These are phyloP conservation scores for Lipomyces starkeyi DNA, from an alignment of 805 yeast species.

Conservation along the genomic window DNA sequence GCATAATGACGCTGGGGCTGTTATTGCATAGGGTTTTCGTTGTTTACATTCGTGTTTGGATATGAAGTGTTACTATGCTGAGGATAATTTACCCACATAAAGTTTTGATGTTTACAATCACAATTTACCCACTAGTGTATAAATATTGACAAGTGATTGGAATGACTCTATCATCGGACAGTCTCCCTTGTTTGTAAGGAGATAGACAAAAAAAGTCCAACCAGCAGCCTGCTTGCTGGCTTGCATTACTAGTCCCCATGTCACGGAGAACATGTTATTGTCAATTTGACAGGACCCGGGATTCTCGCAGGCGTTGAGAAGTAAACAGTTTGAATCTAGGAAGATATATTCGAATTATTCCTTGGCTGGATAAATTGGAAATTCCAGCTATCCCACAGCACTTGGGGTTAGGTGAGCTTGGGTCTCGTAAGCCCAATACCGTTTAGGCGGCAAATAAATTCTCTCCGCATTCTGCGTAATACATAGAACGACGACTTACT, in stretches of 20 bases:
- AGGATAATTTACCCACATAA: neutral
- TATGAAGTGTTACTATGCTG: neutral
- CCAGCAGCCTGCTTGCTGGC: too few relatives aligned
- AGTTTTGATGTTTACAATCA: neutral
- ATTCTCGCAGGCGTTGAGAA: too few relatives aligned
- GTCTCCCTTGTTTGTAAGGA: neutral
- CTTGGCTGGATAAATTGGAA: neutral
- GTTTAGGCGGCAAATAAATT: neutral
- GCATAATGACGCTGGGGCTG: neutral
- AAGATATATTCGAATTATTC: too few relatives aligned
- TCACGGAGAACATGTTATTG: too few relatives aligned
- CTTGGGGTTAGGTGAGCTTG: neutral
- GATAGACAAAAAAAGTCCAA: neutral
- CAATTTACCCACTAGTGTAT: neutral
- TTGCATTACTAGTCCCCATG: too few relatives aligned
- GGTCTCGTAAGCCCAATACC: neutral
- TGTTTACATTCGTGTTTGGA: neutral
- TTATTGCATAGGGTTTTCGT: neutral
- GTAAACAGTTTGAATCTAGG: too few relatives aligned
- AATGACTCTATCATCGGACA: neutral
- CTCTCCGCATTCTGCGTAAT: neutral
- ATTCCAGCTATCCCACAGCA: too few relatives aligned
- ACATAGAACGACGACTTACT: neutral
- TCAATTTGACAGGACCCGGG: too few relatives aligned
- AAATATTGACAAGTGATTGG: neutral